Evolutionary conservation across 129 eudicot genomes (phyloP).

Genomic region (Heracleum sosnowskyi): DNA sequence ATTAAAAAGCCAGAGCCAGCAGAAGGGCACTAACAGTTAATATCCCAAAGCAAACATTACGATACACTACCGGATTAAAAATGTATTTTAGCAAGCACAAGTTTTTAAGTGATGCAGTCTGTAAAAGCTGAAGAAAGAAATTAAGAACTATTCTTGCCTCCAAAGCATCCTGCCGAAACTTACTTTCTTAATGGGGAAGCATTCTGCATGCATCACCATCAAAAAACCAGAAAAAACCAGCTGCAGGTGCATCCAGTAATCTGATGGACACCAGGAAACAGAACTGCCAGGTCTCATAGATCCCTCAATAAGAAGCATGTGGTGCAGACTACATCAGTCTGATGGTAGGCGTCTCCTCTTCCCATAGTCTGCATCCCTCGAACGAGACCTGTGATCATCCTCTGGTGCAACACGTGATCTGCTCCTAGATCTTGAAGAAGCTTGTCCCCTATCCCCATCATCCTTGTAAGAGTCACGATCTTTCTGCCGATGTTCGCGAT

Average conservation of each 20-base stretch:
- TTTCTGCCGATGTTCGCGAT: slow-evolving; percentile 65
- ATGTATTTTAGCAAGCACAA: slow-evolving; percentile 31
- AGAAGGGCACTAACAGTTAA: slow-evolving; percentile 20
- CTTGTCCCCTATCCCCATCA: slow-evolving; percentile 80
- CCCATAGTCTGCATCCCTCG: slow-evolving; percentile 88
- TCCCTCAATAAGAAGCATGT: slow-evolving; percentile 10
- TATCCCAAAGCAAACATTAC: slow-evolving; percentile 35
- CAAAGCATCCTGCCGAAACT: slow-evolving; percentile 43
- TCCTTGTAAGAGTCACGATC: slow-evolving; percentile 71
- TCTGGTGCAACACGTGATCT: slow-evolving; percentile 61
- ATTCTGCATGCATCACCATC: slow-evolving; percentile 25
- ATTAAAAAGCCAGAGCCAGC: slow-evolving; percentile 23
- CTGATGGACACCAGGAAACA: slow-evolving; percentile 12
- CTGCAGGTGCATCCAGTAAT: slow-evolving; percentile 12
- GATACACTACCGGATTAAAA: slow-evolving; percentile 28
- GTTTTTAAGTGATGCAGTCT: slow-evolving; percentile 23
- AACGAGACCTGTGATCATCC: slow-evolving; percentile 73
- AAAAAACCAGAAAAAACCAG: slow-evolving; percentile 15
- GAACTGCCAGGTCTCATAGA: slow-evolving; percentile 10
- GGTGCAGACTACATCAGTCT: slow-evolving; percentile 35
- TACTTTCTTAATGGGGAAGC: slow-evolving; percentile 47
- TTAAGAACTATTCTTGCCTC: slow-evolving; percentile 20
- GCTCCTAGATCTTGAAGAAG: slow-evolving; percentile 72
- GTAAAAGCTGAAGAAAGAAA: slow-evolving; percentile 15
- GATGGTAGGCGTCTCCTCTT: slow-evolving; percentile 79